Base-by-base conservation (phyloP, 179 eudicot genomes). In the Patellifolia procumbens region DNA sequence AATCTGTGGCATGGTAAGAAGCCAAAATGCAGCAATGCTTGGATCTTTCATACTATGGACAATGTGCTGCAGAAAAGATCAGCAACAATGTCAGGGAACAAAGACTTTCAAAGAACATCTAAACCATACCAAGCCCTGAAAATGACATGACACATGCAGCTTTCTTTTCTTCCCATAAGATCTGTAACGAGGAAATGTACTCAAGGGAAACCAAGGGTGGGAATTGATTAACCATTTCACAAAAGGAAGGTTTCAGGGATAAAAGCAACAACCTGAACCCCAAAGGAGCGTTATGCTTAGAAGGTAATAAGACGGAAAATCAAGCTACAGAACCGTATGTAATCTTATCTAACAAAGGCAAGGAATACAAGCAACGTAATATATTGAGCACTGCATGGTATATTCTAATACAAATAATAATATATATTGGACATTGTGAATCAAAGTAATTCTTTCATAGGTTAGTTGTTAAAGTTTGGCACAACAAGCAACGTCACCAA, bases 1-100 rank as follows among this genome's bases (percentile, higher is more conserved):
- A 82, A 94, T 88, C 85, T 94, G 94, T 29, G 98, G 98, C 90
- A 94, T 85, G 19, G 97, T 89, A 75, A 94, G 84, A 85, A 94
- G 82, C 98, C 98, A 94, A 88, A 94, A 94, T 46, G 94, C 94
- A 80, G 96, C 97, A 79, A 94, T 94, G 84, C 94, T 94, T 31
- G 98, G 98, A 83, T 94, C 97, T 81, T 89, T 94, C 97, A 94
- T 92, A 86, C 92, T 91, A 75, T 86, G 81, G 77, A 85, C 87
- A 59, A 94, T 92, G 79, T 91, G 91, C 98, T 94, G 94, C 86
- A 85, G 76, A 70, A 80, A 76, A 24, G 46, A 77, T 68, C 52
- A 87, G 55, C 79, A 75, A 32, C 20, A 48, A 68, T 28, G 20
- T 46, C 49, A 68, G 52, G 12, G 28, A 65, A 53, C 68, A 59